Evolutionary conservation across 2,329 filamentous ascomycete species (phyloP), one percentile per base, ranked within the genome.

Genomic region (Colletotrichum eleusines): DNA sequence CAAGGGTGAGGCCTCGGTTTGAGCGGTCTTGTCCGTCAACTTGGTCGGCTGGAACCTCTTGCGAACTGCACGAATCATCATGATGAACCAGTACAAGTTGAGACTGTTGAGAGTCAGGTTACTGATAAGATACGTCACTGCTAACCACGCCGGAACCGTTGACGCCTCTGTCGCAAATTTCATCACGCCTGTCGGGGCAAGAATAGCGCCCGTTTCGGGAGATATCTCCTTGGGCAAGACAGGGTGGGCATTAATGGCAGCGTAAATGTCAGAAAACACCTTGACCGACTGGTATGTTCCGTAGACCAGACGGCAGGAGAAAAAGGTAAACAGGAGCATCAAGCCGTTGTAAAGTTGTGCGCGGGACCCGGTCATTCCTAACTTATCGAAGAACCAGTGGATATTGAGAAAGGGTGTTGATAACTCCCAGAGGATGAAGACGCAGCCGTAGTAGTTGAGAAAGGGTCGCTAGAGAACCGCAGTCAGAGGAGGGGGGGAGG

Each of bases 311-410:
- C 93, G 92, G 79, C 91, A 92, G 73, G 84, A 87, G 82, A 95
- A 94, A 81, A 96, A 96, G 58, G 88, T 93, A 74, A 84, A 80
- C 63, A 95, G 88, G 4, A 96, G 88, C 67, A 88, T 77, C 72
- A 94, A 85, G 75, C 93, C 93, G 76, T 96, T 96, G 81, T 93
- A 90, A 35, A 95, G 86, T 82, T 96, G 94, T 31, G 89, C 81
- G 63, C 84, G 86, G 26, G 91, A 90, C 44, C 94, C 94, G 0
- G 94, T 96, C 86, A 94, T 90, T 76, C 89, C 87, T 70, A 95
- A 84, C 84, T 97, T 97, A 82, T 97, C 94, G 81, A 92, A 93
- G 84, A 96, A 96, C 94, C 94, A 97, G 84, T 97, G 94, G 78
- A 95, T 88, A 79, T 97, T 97, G 69, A 96, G 86, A 80, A 96